phyloP scores from a whole-genome alignment of 2,329 filamentous ascomycete species.

The Scolecobasidium constrictum region DNA sequence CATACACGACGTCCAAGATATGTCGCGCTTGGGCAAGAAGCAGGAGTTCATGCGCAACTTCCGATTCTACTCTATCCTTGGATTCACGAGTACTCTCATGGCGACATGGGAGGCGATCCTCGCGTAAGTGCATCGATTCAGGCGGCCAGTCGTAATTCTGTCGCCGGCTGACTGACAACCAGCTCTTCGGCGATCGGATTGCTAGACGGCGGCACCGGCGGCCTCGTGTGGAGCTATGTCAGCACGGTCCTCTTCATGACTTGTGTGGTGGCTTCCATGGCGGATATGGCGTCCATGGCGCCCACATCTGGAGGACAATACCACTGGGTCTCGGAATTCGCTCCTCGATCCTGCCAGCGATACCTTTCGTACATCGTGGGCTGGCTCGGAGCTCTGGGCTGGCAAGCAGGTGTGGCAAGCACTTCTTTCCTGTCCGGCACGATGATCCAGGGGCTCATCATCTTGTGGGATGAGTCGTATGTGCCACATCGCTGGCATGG shows the following conservation, averaged over 20 bases:
- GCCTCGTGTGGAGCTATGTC: conserved; percentile 10
- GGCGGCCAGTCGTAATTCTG: background rate
- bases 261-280: conserved; percentile 11
- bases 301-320: conserved; percentile 23
- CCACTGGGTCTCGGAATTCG: conserved; percentile 20
- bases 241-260: conserved; percentile 1
- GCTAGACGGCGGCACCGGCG: conserved; percentile 10
- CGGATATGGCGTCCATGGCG: conserved; percentile 12
- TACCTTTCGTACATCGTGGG: conserved; percentile 12
- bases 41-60: conserved; percentile 12
- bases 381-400: conserved; percentile 23
- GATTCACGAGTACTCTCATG: conserved; percentile 10
- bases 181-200: conserved; percentile 8
- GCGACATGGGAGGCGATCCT: conserved; percentile 10
- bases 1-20: conserved; percentile 9
- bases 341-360: conserved; percentile 9
- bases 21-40: conserved; percentile 9
- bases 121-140: conserved; percentile 5
- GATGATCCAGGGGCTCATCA: conserved; percentile 24
- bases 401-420: conserved; percentile 10
- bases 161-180: background rate
- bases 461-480: conserved; percentile 23
- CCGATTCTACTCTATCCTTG: conserved; percentile 10
- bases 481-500: conserved; percentile 18
- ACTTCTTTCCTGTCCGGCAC: conserved; percentile 13